Percentiles rank a stretch among this genome's conserved stretches.
Conservation (phyloP, 1,284 basidiomycete species). For the Cutaneotrichosporon daszewskae region DNA sequence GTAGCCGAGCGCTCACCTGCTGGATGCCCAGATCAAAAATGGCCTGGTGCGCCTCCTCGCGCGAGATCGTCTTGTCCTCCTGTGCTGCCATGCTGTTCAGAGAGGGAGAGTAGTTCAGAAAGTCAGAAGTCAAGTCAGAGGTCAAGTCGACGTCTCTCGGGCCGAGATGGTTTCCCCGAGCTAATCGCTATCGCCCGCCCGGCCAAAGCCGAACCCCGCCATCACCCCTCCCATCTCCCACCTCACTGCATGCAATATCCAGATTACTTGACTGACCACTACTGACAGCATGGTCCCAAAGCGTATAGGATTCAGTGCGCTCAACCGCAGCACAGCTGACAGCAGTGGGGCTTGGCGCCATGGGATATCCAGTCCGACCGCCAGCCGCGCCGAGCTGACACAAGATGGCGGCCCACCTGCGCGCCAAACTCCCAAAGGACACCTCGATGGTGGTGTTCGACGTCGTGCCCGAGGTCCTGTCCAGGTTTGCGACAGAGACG, state of each 20-base stretch:
- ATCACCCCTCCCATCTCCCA: no score
- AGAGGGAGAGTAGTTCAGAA: no score
- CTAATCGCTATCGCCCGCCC: no score
- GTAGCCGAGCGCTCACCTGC: constrained; percentile 14
- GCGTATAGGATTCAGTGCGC: background rate
- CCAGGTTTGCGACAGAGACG: background rate
- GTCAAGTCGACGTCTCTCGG: no score
- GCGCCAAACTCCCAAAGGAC: background rate
- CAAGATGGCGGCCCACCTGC: constrained; percentile 7
- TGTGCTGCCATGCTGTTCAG: no score
- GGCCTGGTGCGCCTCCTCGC: constrained; percentile 10
- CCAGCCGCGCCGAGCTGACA: background rate
- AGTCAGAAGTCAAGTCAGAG: no score
- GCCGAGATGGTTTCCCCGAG: no score
- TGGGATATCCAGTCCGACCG: background rate
- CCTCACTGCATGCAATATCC: no score
- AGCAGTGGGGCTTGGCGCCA: background rate
- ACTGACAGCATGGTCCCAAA: no score
- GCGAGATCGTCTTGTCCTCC: no score
- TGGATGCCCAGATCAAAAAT: constrained; percentile 16
- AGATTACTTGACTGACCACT: no score
- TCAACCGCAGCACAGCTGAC: background rate
- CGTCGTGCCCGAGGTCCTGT: constrained; percentile 1
- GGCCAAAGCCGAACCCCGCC: no score
- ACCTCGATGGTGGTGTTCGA: constrained; percentile 3